Conservation (phyloP, 768 basidiomycete species). For the Phlegmacium glaucopus region DNA sequence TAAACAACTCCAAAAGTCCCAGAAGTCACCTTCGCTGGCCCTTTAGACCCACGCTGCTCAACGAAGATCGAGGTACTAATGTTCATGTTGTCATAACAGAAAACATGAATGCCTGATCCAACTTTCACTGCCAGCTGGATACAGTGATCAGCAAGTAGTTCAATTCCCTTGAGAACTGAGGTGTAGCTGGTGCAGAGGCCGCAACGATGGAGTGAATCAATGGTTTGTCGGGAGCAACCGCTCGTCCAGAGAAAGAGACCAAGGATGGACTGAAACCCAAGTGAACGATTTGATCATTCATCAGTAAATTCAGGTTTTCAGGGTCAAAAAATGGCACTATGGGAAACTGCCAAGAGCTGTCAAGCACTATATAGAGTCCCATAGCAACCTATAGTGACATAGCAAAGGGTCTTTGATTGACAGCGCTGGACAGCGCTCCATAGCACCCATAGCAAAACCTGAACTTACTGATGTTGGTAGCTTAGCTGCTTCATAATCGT, state of each 20-base stretch:
- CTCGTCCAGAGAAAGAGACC: slow-evolving; percentile 1
- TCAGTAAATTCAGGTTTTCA: no score
- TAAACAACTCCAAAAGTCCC: slow-evolving; percentile 6
- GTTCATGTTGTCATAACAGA: slow-evolving; percentile 8
- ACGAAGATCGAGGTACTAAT: slow-evolving; percentile 7
- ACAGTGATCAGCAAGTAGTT: not conserved
- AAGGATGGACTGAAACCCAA: not conserved
- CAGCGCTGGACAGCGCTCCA: no score
- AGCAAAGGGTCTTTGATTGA: no score
- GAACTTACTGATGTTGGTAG: no score
- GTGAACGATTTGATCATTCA: not conserved
- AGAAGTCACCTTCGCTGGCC: slow-evolving; percentile 5
- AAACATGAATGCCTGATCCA: not conserved
- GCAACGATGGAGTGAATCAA: not conserved
- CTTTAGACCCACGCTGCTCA: slow-evolving; percentile 1
- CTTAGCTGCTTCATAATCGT: not conserved
- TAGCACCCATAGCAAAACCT: no score
- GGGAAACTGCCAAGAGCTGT: no score
- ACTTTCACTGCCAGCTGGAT: not conserved
- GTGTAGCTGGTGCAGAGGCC: not conserved
- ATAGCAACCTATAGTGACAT: no score
- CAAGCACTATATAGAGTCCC: no score
- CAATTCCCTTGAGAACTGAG: not conserved
- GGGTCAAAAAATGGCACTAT: no score
- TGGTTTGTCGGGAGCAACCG: not conserved